Conservation (phyloP, 2,329 filamentous ascomycete genomes). For the Mycosphaerella arachidis region DNA sequence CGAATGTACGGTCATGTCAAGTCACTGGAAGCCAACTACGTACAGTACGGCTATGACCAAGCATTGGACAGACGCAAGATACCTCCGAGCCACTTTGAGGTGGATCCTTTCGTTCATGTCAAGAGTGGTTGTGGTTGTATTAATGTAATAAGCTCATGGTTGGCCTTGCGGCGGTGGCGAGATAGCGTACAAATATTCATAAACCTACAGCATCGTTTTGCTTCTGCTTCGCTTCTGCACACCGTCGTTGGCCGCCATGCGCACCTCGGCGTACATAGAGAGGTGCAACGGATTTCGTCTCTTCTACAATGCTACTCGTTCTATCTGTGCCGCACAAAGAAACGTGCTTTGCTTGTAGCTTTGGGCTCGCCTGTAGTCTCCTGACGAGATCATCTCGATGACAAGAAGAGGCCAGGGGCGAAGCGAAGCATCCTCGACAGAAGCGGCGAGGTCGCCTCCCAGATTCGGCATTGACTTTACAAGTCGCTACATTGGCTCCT, state of each 20-base stretch:
- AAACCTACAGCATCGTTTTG: not conserved
- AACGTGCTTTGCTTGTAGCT: no score
- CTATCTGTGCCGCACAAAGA: no score
- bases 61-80: slow-evolving; percentile 16
- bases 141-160: slow-evolving; percentile 8
- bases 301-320: not conserved
- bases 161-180: not conserved
- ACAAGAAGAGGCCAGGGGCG: not conserved
- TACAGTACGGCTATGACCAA: slow-evolving; percentile 15
- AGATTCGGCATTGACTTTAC: not conserved
- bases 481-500: not conserved
- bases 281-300: not conserved
- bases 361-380: no score
- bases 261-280: not conserved
- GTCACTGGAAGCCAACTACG: slow-evolving; percentile 4
- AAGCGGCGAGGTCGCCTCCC: not conserved
- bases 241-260: not conserved
- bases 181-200: slow-evolving; percentile 3
- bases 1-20: slow-evolving; percentile 14
- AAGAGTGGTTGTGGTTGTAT: slow-evolving; percentile 6
- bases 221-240: not conserved
- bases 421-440: not conserved
- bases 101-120: slow-evolving; percentile 1
- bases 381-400: no score
- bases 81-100: not conserved